Base-by-base conservation (phyloP, 2,329 filamentous ascomycete genomes). In the Fusarium scirpi region DNA sequence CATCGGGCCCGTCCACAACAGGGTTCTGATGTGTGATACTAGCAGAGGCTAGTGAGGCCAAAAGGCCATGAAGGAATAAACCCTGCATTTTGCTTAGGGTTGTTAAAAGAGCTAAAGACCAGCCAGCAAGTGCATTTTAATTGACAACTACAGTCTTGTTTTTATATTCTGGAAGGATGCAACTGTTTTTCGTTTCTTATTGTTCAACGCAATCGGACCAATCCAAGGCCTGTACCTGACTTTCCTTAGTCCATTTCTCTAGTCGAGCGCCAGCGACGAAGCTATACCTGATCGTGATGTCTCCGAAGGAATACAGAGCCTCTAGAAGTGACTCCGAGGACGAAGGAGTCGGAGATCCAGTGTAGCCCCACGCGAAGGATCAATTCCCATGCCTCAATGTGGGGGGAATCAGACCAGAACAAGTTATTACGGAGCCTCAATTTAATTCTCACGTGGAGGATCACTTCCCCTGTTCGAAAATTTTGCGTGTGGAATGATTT, bases 11-110 rank as follows among this genome's bases (percentile, higher is more conserved):
- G 16, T 54, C 27, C 4, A 30, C n/a, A 8, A 22, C 38, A 44
- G 38, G 38, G 40, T 54, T 54, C 8, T 44, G 51, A 10, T 54
- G 38, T 9, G 51, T 54, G 27, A 54, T 54, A n/a, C 51, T 44
- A 54, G 25, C 38, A 9, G 38, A 54, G 15, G 38, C 51, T 18
- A 54, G 25, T 5, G 51, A 44, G n/a, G 51, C 38, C n/a, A 54
- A 16, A 22, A 54, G 51, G n/a, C 51, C 51, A 15, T 40, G 29
- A 7, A 32, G 12, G 29, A 34, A n/a, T 41, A 53, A 20, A 29
- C 32, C 13, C 24, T 40, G 32, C 49, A 53, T 53, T 8, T 29
- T 53, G 18, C 24, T 27, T 11, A 16, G 18, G 6, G n/a, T 38
- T 20, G 34, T 16, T 38, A 27, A 40, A 27, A 38, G 48, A 40